phyloP scores from a whole-genome alignment of 164 flowering plant species.

The Liquidambar formosana region DNA sequence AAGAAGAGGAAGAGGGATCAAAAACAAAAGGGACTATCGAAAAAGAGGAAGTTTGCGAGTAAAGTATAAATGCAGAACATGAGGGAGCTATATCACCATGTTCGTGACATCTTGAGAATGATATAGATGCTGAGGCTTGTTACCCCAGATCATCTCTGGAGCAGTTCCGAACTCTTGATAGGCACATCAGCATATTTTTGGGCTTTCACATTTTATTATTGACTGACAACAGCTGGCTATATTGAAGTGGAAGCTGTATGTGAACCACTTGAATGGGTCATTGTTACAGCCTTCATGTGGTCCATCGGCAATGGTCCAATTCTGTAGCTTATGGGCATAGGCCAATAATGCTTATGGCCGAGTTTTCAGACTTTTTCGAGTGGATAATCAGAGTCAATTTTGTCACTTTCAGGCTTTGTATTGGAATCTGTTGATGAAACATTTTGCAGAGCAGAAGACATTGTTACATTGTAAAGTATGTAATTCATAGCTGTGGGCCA shows the following conservation, averaged over 20 bases:
- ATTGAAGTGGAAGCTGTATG: not conserved
- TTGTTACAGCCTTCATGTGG: not conserved
- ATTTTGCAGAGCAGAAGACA: too few species aligned
- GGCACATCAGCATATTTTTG: too few species aligned
- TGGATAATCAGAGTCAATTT: too few species aligned
- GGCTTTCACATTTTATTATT: too few species aligned
- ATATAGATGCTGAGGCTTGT: not conserved
- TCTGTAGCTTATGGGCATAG: not conserved
- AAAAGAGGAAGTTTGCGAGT: constrained; percentile 36
- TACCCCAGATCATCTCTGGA: not conserved
- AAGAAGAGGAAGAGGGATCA: constrained; percentile 78
- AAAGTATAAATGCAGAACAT: constrained; percentile 26
- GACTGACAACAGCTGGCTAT: not conserved
- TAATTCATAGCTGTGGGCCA: too few species aligned
- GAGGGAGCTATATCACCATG: not conserved
- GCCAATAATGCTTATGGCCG: too few species aligned
- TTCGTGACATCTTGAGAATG: not conserved
- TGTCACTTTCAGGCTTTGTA: too few species aligned
- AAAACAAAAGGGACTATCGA: constrained; percentile 39
- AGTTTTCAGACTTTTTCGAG: too few species aligned
- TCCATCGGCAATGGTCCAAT: not conserved
- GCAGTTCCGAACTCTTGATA: too few species aligned
- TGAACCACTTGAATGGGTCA: not conserved
- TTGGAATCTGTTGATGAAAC: too few species aligned
- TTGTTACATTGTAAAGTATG: too few species aligned